Evolutionary conservation across 2,329 filamentous ascomycete genomes (phyloP), one percentile per base, ranked within the genome.

Genomic region (Zymoseptoria brevis): DNA sequence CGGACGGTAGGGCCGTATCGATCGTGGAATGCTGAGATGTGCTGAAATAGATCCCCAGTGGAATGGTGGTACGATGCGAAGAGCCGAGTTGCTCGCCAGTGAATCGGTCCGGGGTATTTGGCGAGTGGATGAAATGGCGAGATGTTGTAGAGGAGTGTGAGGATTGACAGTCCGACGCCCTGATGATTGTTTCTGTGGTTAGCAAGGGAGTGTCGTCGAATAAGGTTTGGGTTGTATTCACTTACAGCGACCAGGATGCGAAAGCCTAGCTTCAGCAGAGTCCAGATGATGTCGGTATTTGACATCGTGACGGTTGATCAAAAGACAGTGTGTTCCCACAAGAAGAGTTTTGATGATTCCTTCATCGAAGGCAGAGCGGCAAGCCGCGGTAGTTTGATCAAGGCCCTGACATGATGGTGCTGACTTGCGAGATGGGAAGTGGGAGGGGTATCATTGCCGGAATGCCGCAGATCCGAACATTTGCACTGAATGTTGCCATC

Each of bases 1-100:
- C 68, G 66, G 13, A 70, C 65, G 19, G 67, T 64, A 7, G 60
- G 50, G 19, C 68, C 68, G 49, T 67, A 67, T 49, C 63, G 48
- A 19, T 67, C 55, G n/a, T 70, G 68, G 0, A 70, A 59, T 0
- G 60, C 53, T 9, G 65, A 62, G 19, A 70, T 69, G 24, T 66
- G 53, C 16, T 65, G 48, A 54, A 64, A 66, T 8, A 67, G 58
- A 26, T 64, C 60, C 16, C 66, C 66, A 1, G 60, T 56, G 13
- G 63, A 59, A 35, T 65, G 63, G 35, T 67, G 63, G 35, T 66
- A 66, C 1, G 63, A 63, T 11, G 61, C 61, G n/a, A 58, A 57
- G 8, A 67, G 30, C 22, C 66, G 57, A 9, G 61, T 60, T 19
- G 61, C 58, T 62, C 64, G 57, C 63, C 62, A 66, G 30, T 60